Percentiles rank a stretch among this genome's conserved stretches.
phyloP scores from a whole-genome alignment of 1,284 basidiomycete species.

The Cryptococcus sp. region DNA sequence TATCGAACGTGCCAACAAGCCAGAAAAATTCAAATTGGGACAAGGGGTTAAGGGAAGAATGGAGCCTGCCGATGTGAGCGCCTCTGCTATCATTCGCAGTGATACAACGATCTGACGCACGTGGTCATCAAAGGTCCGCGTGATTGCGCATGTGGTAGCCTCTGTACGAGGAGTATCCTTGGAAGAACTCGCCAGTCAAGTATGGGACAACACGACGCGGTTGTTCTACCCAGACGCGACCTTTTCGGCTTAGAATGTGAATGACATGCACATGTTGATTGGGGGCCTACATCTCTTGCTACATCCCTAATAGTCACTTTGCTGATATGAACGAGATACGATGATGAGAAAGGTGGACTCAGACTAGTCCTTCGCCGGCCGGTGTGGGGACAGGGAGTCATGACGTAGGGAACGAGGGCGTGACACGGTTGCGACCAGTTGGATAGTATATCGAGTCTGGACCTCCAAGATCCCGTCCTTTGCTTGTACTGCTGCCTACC shows the following conservation, averaged over 20 bases:
- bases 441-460: too few relatives aligned
- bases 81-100: not conserved
- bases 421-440: too few relatives aligned
- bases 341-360: too few relatives aligned
- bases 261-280: not conserved
- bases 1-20: slow-evolving; percentile 55
- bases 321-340: too few relatives aligned
- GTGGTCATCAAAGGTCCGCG: slow-evolving; percentile 54
- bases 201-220: slow-evolving; percentile 65
- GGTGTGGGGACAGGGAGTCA: too few relatives aligned
- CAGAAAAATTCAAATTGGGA: slow-evolving; percentile 64
- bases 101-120: not conserved
- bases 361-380: too few relatives aligned
- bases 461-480: too few relatives aligned
- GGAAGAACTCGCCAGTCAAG: slow-evolving; percentile 60
- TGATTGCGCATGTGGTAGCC: slow-evolving; percentile 73
- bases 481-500: too few relatives aligned
- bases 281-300: too few relatives aligned
- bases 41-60: slow-evolving; percentile 76
- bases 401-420: too few relatives aligned
- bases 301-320: too few relatives aligned
- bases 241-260: not conserved
- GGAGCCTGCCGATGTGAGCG: slow-evolving; percentile 62
- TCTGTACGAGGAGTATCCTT: slow-evolving; percentile 58
- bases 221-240: slow-evolving; percentile 55